Percentiles rank a stretch among this genome's conserved stretches.
phyloP scores from a whole-genome alignment of 2,329 filamentous ascomycete species.

The Scedosporium aurantiacum region DNA sequence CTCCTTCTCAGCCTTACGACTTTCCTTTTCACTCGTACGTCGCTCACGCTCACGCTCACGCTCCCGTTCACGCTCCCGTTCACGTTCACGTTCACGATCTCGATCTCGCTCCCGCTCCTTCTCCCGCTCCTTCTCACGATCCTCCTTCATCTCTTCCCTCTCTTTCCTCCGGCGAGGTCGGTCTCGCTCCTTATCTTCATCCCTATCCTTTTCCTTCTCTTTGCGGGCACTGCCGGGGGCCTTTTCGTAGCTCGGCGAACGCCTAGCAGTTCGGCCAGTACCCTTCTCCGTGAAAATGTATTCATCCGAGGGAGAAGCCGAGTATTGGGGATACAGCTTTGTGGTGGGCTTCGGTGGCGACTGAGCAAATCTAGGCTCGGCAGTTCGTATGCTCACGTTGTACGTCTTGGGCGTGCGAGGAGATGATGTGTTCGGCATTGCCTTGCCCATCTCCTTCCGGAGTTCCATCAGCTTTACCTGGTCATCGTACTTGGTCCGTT shows the following conservation, averaged over 20 bases:
- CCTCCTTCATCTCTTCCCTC: slow-evolving; percentile 10
- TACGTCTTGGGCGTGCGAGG: slow-evolving; percentile 27
- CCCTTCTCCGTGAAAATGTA: slow-evolving; percentile 33
- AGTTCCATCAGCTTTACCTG: slow-evolving; percentile 56
- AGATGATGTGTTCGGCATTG: slow-evolving; percentile 31
- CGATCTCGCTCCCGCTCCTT: slow-evolving; percentile 24
- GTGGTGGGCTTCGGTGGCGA: slow-evolving; percentile 20
- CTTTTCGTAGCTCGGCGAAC: slow-evolving; percentile 36
- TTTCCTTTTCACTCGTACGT: slow-evolving; percentile 16
- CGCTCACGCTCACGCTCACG: slow-evolving; percentile 3
- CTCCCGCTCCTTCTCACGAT: background rate
- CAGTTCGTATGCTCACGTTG: slow-evolving; percentile 28
- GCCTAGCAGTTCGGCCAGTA: slow-evolving; percentile 25
- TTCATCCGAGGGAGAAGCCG: slow-evolving; percentile 29
- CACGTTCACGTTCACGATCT: slow-evolving; percentile 17
- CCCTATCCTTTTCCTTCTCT: slow-evolving; percentile 29
- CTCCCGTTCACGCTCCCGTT: slow-evolving; percentile 6
- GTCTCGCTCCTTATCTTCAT: slow-evolving; percentile 22
- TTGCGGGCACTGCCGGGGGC: slow-evolving; percentile 26
- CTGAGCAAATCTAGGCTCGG: slow-evolving; percentile 32
- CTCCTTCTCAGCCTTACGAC: slow-evolving; percentile 23
- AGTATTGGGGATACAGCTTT: slow-evolving; percentile 24
- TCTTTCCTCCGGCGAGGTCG: slow-evolving; percentile 16
- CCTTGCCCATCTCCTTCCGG: slow-evolving; percentile 38
- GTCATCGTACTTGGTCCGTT: slow-evolving; percentile 68